A percentile compares a stretch with the other conserved stretches of the same genome.
Conservation (phyloP, 2,329 filamentous ascomycete species). For the Ophiostoma fasciatum region DNA sequence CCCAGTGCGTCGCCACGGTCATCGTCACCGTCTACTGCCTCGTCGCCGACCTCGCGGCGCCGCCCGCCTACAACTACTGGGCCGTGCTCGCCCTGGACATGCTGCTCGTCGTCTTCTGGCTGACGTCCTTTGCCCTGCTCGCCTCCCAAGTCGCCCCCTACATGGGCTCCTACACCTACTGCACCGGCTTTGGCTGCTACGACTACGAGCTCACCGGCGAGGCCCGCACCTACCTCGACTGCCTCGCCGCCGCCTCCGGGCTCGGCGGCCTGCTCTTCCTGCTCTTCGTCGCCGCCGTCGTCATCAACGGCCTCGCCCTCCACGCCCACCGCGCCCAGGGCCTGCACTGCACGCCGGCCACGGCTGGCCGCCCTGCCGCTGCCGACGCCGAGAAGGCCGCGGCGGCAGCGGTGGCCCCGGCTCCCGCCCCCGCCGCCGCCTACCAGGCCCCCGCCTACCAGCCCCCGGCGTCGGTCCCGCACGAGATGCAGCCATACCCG, state of each 20-base stretch:
- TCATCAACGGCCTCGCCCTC: conserved; percentile 26
- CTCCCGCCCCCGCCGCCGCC: too few species aligned
- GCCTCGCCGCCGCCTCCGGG: conserved; percentile 22
- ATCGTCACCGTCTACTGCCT: conserved; percentile 31
- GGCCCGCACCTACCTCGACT: conserved; percentile 12
- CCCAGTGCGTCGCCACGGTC: conserved; percentile 29
- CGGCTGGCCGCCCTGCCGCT: conserved; percentile 6
- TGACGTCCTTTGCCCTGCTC: conserved; percentile 27
- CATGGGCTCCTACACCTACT: conserved; percentile 11
- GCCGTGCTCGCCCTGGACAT: conserved; percentile 35
- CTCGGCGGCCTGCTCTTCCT: conserved; percentile 27
- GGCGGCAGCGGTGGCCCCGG: too few species aligned
- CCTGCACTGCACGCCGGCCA: conserved; percentile 22
- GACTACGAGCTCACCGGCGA: conserved; percentile 10
- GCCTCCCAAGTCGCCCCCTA: conserved; percentile 21
- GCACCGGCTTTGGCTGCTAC: conserved; percentile 15
- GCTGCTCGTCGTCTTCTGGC: conserved; percentile 37
- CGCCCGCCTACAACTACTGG: conserved; percentile 38
- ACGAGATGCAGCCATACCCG: too few species aligned
- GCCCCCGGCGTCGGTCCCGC: too few species aligned
- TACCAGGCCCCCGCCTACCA: too few species aligned
- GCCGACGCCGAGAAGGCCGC: conserved; percentile 12
- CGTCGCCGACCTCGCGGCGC: conserved; percentile 24
- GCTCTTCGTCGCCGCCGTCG: conserved; percentile 26
- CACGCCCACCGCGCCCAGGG: conserved; percentile 29